Evolutionary conservation across 768 basidiomycete species (phyloP).

Genomic region (Leccinum disarticulatum): DNA sequence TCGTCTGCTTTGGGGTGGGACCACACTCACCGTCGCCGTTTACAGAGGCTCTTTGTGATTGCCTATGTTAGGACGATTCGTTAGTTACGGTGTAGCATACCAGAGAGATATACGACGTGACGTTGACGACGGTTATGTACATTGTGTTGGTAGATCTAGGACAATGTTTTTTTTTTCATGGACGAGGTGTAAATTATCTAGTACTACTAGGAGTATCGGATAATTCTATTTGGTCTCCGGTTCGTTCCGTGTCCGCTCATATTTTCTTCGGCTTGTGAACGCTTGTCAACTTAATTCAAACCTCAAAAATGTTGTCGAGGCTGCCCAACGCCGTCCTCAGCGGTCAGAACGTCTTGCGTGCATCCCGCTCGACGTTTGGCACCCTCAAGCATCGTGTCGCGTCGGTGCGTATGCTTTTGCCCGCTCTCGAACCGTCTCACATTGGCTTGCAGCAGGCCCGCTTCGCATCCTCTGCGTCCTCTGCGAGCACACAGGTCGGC

Average conservation of each 20-base stretch:
- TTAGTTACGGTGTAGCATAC: constrained; percentile 20
- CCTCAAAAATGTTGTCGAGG: constrained; percentile 79
- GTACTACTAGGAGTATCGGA: constrained; percentile 10
- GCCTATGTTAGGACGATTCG: constrained; percentile 46
- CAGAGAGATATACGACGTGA: constrained; percentile 10
- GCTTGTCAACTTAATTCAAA: constrained; percentile 38
- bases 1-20: constrained; percentile 30
- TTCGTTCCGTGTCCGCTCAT: constrained; percentile 42
- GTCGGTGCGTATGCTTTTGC: constrained; percentile 43
- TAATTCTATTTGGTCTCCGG: constrained; percentile 39
- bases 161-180: constrained; percentile 5
- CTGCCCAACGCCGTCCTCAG: constrained; percentile 72
- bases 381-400: constrained; percentile 45
- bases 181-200: constrained; percentile 32
- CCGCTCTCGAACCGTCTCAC: constrained; percentile 12
- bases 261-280: constrained; percentile 45
- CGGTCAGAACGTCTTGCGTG: constrained; percentile 49
- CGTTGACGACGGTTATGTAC: constrained; percentile 22
- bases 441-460: constrained; percentile 50
- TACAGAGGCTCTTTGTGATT: constrained; percentile 69
- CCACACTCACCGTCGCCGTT: constrained; percentile 23
- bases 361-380: constrained; percentile 44
- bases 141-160: constrained; percentile 10
- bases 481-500: constrained; percentile 65
- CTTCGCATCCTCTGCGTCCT: constrained; percentile 65